Conservation (phyloP, 495 filamentous ascomycete genomes). For the Xanthoparmelia taractica region DNA sequence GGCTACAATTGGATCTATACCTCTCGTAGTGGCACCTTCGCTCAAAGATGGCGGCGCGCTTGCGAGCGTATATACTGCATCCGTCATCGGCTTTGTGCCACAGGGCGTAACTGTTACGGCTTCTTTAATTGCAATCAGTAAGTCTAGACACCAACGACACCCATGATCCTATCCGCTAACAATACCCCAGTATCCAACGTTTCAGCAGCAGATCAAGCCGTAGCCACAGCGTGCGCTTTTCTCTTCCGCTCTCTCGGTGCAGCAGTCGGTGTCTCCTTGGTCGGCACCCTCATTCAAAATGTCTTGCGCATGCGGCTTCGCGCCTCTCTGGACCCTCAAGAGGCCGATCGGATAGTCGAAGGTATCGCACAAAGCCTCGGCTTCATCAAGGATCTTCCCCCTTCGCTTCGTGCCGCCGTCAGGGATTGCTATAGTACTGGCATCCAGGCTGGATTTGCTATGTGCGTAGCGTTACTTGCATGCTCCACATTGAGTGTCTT, state of each 20-base stretch:
- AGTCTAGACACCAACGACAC: background rate
- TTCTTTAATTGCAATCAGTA: constrained; percentile 19
- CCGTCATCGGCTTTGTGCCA: constrained; percentile 14
- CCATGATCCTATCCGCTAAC: background rate
- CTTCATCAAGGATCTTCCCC: constrained; percentile 16
- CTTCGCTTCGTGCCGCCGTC: constrained; percentile 4
- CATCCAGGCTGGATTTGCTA: constrained; percentile 16
- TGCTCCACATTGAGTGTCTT: constrained; percentile 1
- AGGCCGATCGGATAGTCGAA: constrained; percentile 14
- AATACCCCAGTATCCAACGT: constrained; percentile 14
- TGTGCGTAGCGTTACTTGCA: constrained; percentile 8
- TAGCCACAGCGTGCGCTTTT: constrained; percentile 19
- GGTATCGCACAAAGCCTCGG: constrained; percentile 10
- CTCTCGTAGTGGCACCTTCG: constrained; percentile 19
- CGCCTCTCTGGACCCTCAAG: constrained; percentile 12
- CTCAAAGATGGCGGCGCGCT: constrained; percentile 25
- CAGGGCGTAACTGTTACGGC: constrained; percentile 16
- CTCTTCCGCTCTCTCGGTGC: constrained; percentile 20
- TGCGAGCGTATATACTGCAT: constrained; percentile 12
- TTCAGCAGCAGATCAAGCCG: constrained; percentile 18
- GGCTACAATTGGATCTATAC: constrained; percentile 9
- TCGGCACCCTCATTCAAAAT: constrained; percentile 14
- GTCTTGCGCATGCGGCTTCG: constrained; percentile 13
- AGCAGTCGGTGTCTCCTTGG: constrained; percentile 19
- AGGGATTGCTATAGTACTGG: constrained; percentile 10